phyloP scores from a whole-genome alignment of 345 rosid genomes.

The Melaleuca quinquenervia region DNA sequence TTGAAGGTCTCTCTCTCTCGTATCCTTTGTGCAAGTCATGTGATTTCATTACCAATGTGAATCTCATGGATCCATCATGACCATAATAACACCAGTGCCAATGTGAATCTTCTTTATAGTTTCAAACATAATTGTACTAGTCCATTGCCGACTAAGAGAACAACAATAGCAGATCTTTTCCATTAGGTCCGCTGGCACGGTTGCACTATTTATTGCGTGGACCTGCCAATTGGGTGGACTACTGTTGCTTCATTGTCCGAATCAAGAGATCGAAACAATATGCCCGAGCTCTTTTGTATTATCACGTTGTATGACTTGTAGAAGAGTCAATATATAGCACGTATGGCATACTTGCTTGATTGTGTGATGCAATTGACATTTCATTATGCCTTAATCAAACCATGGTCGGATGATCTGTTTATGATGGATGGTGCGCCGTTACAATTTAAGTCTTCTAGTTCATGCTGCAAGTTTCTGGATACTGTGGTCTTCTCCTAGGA shows the following conservation, averaged over 20 bases:
- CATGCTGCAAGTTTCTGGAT: conserved; percentile 76
- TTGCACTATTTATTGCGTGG: background rate
- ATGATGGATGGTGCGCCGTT: background rate
- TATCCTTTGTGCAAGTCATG: too few species aligned
- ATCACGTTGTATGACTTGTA: background rate
- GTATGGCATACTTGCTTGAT: background rate
- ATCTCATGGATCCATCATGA: background rate
- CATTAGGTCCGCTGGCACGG: background rate
- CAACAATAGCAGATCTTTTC: background rate
- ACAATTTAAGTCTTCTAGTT: background rate
- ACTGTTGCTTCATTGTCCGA: background rate
- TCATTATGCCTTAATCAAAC: background rate
- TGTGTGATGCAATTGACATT: background rate
- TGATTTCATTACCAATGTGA: background rate
- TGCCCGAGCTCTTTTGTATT: background rate
- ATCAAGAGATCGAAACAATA: background rate
- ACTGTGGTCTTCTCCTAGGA: conserved; percentile 89
- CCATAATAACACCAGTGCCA: background rate
- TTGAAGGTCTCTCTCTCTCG: conserved; percentile 42
- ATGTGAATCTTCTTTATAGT: too few species aligned
- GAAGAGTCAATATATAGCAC: background rate
- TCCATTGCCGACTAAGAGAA: background rate
- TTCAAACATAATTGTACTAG: background rate
- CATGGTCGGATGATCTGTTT: background rate
- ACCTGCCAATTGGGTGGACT: background rate